Percentiles rank a stretch among this genome's conserved stretches.
phyloP scores from a whole-genome alignment of 495 filamentous ascomycete species.

The Aspergillus cristatus region DNA sequence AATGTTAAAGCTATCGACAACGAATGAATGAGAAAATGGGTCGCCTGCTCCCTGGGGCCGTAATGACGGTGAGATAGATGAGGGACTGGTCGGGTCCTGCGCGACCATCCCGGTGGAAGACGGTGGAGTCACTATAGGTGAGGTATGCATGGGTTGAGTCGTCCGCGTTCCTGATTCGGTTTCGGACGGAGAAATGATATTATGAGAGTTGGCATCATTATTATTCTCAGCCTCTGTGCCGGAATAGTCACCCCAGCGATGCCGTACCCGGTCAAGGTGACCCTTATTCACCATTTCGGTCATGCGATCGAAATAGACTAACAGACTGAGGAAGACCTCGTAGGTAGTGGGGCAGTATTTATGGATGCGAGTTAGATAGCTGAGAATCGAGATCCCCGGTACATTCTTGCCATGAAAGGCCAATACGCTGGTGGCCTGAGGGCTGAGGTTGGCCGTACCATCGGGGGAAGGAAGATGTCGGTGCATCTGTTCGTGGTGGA shows the following conservation, averaged over 20 bases:
- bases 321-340: constrained; percentile 89
- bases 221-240: constrained; percentile 2
- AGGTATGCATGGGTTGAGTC: constrained; percentile 7
- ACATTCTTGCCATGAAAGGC: constrained; percentile 99
- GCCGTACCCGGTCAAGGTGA: constrained; percentile 40
- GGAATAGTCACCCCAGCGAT: constrained; percentile 14
- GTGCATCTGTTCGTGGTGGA: constrained; percentile 77
- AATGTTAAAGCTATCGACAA: constrained; percentile 99
- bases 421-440: constrained; percentile 79
- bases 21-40: constrained; percentile 73
- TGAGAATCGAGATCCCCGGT: constrained; percentile 91
- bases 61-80: constrained; percentile 26
- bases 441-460: constrained; percentile 55
- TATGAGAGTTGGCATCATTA: not conserved
- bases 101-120: constrained; percentile 23
- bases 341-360: constrained; percentile 99
- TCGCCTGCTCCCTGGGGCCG: constrained; percentile 44
- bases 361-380: constrained; percentile 92
- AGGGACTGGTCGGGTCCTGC: constrained; percentile 24
- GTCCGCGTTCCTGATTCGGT: constrained; percentile 8
- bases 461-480: constrained; percentile 60
- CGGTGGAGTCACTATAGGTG: constrained; percentile 30
- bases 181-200: constrained; percentile 7
- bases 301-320: constrained; percentile 99
- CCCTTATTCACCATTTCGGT: constrained; percentile 86